Base-by-base conservation (phyloP, 352 stramenopile species). In the Globisporangium emineosum region DNA sequence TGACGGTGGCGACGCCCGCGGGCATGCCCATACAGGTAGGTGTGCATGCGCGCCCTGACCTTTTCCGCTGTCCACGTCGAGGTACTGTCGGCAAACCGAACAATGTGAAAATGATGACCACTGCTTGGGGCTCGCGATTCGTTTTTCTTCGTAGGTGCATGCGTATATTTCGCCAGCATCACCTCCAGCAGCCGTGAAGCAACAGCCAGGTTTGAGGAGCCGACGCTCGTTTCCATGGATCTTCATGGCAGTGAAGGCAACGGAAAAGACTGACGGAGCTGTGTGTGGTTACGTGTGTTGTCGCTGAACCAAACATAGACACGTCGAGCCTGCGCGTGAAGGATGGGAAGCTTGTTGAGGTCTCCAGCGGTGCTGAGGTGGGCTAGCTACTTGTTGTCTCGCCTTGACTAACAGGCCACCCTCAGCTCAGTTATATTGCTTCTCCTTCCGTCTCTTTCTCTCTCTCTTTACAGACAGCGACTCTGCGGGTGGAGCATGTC, bases 331-430 rank as follows among this genome's bases (percentile, higher is more conserved):
- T 88, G 5, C 74, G 70, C 2, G 72, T 88, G 15, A 71, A 75
- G 51, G 78, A 87, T 32, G 73, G 66, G 55, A 84, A 79, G 35
- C 64, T 63, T 23, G 59, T 84, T 30, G 69, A 87, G 49, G 35
- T 81, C 45, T 57, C 42, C 0, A 66, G 62, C 35, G 74, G 62
- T 15, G 70, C 57, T 3, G 78, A 86, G 55, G 75, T 82, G 71
- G n/a, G 37, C 7, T 27, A 67, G 35, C 27, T 53, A 5, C 21
- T 32, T 27, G 3, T 23, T 13, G 25, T 27, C 43, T 15, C 25
- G n/a, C 4, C 37, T 45, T 13, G n/a, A 13, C 15, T 45, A 19
- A 5, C n/a, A 45, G 37, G 37, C 15, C 37, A 5, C 33, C 5
- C 9, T 45, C 37, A 45, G 13, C 15, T 45, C 37, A 19, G 15